These are phyloP conservation scores for Waltergamsia citrina DNA, from an alignment of 2,329 filamentous ascomycete genomes.

Conservation along the genomic window DNA sequence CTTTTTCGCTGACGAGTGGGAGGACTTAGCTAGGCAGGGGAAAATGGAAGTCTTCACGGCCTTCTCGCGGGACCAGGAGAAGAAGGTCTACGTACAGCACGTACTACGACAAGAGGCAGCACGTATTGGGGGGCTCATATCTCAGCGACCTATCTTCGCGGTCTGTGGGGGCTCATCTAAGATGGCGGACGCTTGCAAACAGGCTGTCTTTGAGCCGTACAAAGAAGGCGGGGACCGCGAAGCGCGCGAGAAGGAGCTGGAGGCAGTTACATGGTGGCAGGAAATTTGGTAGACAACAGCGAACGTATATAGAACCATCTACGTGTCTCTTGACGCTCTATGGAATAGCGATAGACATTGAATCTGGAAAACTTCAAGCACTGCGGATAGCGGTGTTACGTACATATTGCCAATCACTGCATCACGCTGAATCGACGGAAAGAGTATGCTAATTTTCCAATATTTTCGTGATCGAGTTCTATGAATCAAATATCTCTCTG, in stretches of 20 bases:
- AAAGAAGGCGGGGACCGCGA: conserved; percentile 25
- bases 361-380: too few relatives aligned
- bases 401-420: too few relatives aligned
- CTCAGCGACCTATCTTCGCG: conserved; percentile 33
- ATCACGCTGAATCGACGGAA: too few relatives aligned
- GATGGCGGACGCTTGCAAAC: conserved; percentile 47
- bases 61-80: conserved; percentile 36
- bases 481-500: too few relatives aligned
- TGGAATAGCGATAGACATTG: too few relatives aligned
- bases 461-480: too few relatives aligned
- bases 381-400: too few relatives aligned
- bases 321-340: too few relatives aligned
- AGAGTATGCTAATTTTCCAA: too few relatives aligned
- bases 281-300: conserved; percentile 42
- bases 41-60: conserved; percentile 28
- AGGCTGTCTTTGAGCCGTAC: conserved; percentile 39
- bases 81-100: conserved; percentile 49
- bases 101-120: conserved; percentile 33
- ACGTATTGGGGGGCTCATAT: conserved; percentile 21
- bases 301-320: background rate
- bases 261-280: conserved; percentile 39
- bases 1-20: conserved; percentile 76
- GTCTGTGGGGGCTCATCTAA: conserved; percentile 48
- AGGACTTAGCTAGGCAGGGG: conserved; percentile 10
- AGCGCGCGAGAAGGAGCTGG: conserved; percentile 25